Evolutionary conservation across 2,329 filamentous ascomycete species (phyloP).

Genomic region (Gyromitra esculenta): DNA sequence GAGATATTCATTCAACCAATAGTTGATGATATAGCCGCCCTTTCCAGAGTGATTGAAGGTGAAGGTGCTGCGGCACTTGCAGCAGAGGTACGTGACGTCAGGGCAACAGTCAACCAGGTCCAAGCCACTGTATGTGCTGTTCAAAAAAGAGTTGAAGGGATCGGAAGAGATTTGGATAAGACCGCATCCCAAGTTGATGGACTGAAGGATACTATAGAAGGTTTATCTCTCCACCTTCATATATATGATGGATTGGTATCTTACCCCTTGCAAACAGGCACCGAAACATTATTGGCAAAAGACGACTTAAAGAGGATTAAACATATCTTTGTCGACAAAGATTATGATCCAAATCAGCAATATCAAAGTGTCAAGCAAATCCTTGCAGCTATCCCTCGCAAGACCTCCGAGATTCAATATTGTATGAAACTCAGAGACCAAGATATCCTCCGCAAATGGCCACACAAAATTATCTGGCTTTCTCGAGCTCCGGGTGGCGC

Average conservation of each 20-base stretch:
- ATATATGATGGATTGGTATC: neutral
- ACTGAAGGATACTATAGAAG: slow-evolving; percentile 7
- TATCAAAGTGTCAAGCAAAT: neutral
- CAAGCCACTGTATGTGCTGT: neutral
- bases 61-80: slow-evolving; percentile 1
- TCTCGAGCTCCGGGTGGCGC: neutral
- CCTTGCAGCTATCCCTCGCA: neutral
- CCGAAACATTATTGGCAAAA: neutral
- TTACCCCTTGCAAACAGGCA: neutral
- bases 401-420: neutral
- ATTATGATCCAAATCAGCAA: neutral
- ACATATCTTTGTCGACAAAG: slow-evolving; percentile 11
- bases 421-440: neutral
- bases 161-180: neutral
- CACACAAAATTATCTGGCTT: slow-evolving; percentile 4
- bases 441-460: slow-evolving; percentile 1
- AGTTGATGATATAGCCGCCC: neutral
- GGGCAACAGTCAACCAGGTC: neutral
- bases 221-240: neutral
- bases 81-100: slow-evolving; percentile 5
- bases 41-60: neutral
- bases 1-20: slow-evolving; percentile 1
- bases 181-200: slow-evolving; percentile 6
- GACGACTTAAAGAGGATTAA: slow-evolving; percentile 5
- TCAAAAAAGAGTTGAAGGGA: neutral